Evolutionary conservation across 768 basidiomycete genomes (phyloP).

Genomic region (Boletales sp.): DNA sequence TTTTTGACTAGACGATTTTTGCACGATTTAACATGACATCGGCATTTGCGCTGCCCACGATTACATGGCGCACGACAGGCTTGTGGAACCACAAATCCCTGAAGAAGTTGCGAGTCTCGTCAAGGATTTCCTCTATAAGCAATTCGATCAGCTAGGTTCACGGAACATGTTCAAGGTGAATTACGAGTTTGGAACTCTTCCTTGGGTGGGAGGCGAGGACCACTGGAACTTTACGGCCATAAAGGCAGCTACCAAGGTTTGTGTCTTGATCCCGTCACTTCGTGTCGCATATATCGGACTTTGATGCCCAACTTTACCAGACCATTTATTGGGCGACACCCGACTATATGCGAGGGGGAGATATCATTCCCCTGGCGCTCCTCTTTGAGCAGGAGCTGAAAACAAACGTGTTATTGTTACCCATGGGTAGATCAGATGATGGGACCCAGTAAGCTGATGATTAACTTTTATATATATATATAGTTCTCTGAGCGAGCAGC

Average conservation of each 20-base stretch:
- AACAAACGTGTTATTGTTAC: too few relatives aligned
- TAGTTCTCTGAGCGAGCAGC: too few relatives aligned
- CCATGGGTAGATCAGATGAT: too few relatives aligned
- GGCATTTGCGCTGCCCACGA: not conserved
- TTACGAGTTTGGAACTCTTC: constrained; percentile 67
- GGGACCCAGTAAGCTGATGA: too few relatives aligned
- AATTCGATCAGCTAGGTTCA: constrained; percentile 55
- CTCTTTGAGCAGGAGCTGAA: too few relatives aligned
- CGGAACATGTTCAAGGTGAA: constrained; percentile 72
- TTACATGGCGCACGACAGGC: constrained; percentile 27
- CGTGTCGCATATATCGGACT: not conserved
- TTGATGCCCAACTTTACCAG: not conserved
- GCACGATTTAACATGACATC: not conserved
- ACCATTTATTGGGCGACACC: too few relatives aligned
- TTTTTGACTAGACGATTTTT: not conserved
- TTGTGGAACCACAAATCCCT: constrained; percentile 80
- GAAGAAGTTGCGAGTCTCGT: constrained; percentile 62
- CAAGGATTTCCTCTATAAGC: constrained; percentile 52
- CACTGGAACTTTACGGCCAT: constrained; percentile 92
- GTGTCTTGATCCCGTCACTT: not conserved
- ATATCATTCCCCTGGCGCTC: too few relatives aligned
- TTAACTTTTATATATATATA: too few relatives aligned
- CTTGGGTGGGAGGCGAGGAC: constrained; percentile 75
- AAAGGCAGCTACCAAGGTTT: constrained; percentile 67
- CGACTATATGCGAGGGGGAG: too few relatives aligned